These are phyloP conservation scores for Fusarium vanettenii DNA, from an alignment of 2,329 filamentous ascomycete species.

Conservation along the genomic window DNA sequence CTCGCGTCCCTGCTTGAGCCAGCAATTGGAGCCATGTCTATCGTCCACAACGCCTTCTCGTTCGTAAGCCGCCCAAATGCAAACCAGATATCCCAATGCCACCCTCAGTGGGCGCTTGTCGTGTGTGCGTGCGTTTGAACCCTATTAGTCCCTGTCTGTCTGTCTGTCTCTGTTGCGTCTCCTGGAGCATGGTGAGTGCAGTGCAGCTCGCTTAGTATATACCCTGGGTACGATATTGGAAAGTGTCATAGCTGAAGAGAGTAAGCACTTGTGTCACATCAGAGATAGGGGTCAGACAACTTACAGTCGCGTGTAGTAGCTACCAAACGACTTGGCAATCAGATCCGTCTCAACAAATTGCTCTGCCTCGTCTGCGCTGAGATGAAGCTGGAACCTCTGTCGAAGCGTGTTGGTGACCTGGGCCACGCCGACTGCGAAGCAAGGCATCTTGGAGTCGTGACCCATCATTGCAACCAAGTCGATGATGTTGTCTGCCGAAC, in stretches of 20 bases:
- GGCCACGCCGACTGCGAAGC: constrained; percentile 79
- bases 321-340: constrained; percentile 83
- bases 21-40: constrained; percentile 37
- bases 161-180: constrained; percentile 6
- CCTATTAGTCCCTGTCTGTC: constrained; percentile 7
- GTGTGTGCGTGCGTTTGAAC: constrained; percentile 19
- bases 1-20: constrained; percentile 14
- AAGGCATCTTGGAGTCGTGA: constrained; percentile 84
- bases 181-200: neutral
- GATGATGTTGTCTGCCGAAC: constrained; percentile 83
- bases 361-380: constrained; percentile 85
- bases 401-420: constrained; percentile 77
- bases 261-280: neutral
- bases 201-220: constrained; percentile 72
- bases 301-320: constrained; percentile 88
- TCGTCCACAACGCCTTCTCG: constrained; percentile 43
- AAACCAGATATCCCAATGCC: constrained; percentile 35
- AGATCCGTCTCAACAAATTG: constrained; percentile 84
- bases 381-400: constrained; percentile 82
- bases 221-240: constrained; percentile 88
- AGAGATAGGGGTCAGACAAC: constrained; percentile 44
- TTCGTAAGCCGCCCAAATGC: constrained; percentile 37
- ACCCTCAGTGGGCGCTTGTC: constrained; percentile 17
- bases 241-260: constrained; percentile 78
- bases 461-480: constrained; percentile 89